Evolutionary conservation across 2,329 filamentous ascomycete species (phyloP), one percentile per base, ranked within the genome.

Genomic region (Cryphonectria parasitica): DNA sequence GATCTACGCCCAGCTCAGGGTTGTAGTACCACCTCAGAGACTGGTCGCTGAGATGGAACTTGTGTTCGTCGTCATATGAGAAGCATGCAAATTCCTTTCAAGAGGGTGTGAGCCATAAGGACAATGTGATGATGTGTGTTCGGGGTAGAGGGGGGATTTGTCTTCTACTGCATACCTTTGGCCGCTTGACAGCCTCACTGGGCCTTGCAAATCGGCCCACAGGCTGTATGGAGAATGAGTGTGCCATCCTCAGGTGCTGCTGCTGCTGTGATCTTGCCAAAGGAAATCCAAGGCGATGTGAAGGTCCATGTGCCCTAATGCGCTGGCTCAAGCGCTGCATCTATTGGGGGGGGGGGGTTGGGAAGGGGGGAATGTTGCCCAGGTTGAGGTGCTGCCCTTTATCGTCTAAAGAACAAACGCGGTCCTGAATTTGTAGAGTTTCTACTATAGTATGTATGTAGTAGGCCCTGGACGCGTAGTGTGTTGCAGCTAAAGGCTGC

Each of bases 21-120:
- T 93, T 91, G 77, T 97, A 96, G 81, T 97, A 98, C 83, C 95
- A 98, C 74, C 90, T 90, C 74, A 99, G 79, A 0, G 93, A 95
- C 3, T 91, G 92, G 72, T 92, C 91, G 73, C 93, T 94, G 3
- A 91, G 87, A 64, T 85, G 90, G 77, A 94, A 94, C 68, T 88
- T 81, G 78, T 95, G 96, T 39, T 94, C 84, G 61, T 94, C 89
- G 79, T 98, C 93, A 81, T 96, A 98, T 11, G 95, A 98, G 82
- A 98, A 99, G 81, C 87, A 94, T 4, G 95, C 88, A 74, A 99
- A 92, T 83, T 99, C 96, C 91, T 95, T 70, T 22, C 68, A 64
- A 22, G 67, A 36, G 60, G 61, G 36, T 10, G 61, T 56, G 17
- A 45, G 39, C 13, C 10, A 25, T 19, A 2, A 43, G 11, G 2